phyloP scores from a whole-genome alignment of 169 alveolate species.

The Cryptosporidium tyzzeri region DNA sequence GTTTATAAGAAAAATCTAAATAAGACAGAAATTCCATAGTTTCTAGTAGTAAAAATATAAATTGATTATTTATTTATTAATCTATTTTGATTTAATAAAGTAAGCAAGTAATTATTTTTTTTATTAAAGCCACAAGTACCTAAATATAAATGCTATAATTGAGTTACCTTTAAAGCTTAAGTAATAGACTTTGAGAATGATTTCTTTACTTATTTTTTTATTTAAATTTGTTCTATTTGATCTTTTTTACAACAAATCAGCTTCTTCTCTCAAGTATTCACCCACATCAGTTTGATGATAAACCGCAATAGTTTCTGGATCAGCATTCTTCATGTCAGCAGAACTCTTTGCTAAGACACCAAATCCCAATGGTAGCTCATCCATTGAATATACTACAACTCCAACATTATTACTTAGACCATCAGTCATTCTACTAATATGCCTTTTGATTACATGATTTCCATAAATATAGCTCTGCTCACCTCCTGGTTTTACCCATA shows the following conservation, averaged over 20 bases:
- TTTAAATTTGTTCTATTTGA: too few species aligned
- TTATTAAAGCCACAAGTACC: background rate
- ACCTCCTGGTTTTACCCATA: constrained; percentile 94
- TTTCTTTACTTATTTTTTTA: background rate
- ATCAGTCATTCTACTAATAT: constrained; percentile 92
- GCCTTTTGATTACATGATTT: constrained; percentile 92
- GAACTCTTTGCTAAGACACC: constrained; percentile 93
- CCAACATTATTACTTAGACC: constrained; percentile 87
- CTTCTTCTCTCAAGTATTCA: constrained; percentile 93
- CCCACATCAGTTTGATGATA: constrained; percentile 93
- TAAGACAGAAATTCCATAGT: background rate
- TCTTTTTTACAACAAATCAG: constrained; percentile 82
- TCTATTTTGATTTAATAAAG: background rate
- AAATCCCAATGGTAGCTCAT: constrained; percentile 92
- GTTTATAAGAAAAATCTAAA: constrained; percentile 42
- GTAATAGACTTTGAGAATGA: constrained; percentile 1
- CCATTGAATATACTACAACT: constrained; percentile 86
- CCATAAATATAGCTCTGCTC: constrained; percentile 94
- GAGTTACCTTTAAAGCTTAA: constrained; percentile 12
- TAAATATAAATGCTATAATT: background rate
- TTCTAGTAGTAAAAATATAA: background rate
- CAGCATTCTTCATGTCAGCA: constrained; percentile 88
- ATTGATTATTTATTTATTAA: background rate
- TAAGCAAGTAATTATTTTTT: background rate
- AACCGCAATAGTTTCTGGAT: constrained; percentile 90